phyloP scores from a whole-genome alignment of 2,329 filamentous ascomycete species.

The Penicillium sp. region DNA sequence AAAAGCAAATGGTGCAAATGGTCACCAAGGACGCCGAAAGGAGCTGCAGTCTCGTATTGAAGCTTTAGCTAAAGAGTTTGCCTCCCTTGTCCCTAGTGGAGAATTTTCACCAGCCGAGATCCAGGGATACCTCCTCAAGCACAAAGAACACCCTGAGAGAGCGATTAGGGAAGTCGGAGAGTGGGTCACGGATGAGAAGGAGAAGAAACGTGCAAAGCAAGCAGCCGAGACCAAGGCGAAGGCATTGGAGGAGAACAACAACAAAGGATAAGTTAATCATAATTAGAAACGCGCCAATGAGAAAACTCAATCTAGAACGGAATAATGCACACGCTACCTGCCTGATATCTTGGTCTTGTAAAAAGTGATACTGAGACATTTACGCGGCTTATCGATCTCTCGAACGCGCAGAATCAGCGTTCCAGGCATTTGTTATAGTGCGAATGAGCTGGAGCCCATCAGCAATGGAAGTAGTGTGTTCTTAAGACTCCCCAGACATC shows the following conservation, averaged over 20 bases:
- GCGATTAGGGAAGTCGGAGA: constrained; percentile 33
- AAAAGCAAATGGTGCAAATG: neutral
- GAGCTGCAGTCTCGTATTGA: constrained; percentile 22
- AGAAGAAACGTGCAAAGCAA: constrained; percentile 22
- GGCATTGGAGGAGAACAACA: constrained; percentile 9
- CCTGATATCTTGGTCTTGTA: too few relatives aligned
- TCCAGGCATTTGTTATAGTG: neutral
- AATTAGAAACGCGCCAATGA: neutral
- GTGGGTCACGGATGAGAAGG: constrained; percentile 32
- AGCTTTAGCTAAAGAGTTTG: constrained; percentile 33
- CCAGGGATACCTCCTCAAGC: constrained; percentile 42
- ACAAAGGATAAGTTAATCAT: neutral
- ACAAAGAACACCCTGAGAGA: constrained; percentile 34
- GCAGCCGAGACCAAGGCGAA: constrained; percentile 11
- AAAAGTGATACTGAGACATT: neutral
- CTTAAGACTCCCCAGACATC: too few relatives aligned
- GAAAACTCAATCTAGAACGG: neutral
- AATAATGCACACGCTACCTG: neutral
- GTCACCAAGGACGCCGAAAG: constrained; percentile 3
- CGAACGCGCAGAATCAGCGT: neutral
- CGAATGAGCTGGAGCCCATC: too few relatives aligned
- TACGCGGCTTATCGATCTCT: neutral
- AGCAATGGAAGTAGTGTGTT: too few relatives aligned
- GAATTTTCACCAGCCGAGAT: constrained; percentile 45
- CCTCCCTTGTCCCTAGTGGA: constrained; percentile 31